Percentiles rank a stretch among this genome's conserved stretches.
Evolutionary conservation across 225 moss, liverwort and hornwort species (phyloP).

Genomic region (Thuidium tamariscinum): DNA sequence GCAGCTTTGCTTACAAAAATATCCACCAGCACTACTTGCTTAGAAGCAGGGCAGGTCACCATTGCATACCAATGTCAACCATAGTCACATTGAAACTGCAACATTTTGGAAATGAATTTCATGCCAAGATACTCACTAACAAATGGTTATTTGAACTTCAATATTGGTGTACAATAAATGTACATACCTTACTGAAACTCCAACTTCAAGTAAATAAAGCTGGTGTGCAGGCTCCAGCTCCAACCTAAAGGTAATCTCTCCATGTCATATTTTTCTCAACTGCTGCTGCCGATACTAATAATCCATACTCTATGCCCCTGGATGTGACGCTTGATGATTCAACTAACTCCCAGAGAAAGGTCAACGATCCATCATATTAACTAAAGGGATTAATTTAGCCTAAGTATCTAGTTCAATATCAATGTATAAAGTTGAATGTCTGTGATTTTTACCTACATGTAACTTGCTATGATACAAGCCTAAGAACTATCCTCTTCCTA

Average conservation of each 20-base stretch:
- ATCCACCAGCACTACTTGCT: background rate
- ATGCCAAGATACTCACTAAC: background rate
- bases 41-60: background rate
- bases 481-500: background rate
- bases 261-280: background rate
- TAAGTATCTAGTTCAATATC: background rate
- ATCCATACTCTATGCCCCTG: background rate
- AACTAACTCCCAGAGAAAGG: background rate
- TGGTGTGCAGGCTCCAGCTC: background rate
- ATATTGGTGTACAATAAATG: background rate
- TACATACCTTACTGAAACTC: background rate
- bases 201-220: background rate
- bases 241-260: background rate
- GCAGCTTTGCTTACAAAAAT: too few species aligned
- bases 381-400: background rate
- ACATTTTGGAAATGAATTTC: background rate
- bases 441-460: background rate
- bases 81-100: background rate
- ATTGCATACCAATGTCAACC: background rate
- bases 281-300: background rate
- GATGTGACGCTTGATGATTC: background rate
- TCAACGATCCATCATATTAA: background rate
- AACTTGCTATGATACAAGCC: conserved; percentile 1
- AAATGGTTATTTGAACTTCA: background rate
- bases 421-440: background rate